phyloP scores from a whole-genome alignment of 2,329 filamentous ascomycete species.

The Botrytis pseudocinerea region DNA sequence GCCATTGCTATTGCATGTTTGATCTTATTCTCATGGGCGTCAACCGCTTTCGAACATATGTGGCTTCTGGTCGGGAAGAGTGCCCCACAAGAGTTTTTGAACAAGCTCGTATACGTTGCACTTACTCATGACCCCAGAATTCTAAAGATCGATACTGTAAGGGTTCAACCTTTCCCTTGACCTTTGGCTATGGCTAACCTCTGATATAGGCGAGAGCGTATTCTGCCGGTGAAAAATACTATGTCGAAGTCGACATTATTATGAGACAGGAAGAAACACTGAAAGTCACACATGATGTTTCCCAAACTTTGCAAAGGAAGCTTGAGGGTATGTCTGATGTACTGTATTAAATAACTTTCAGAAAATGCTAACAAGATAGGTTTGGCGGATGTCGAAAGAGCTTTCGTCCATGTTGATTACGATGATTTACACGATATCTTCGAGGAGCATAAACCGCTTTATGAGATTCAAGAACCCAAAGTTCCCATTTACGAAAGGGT shows the following conservation, averaged over 20 bases:
- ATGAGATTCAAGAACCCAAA: constrained; percentile 21
- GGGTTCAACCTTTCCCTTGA: not conserved
- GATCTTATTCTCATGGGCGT: constrained; percentile 78
- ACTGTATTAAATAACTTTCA: not conserved
- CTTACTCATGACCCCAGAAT: constrained; percentile 86
- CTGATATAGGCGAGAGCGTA: constrained; percentile 19
- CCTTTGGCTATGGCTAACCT: not conserved
- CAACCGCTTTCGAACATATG: constrained; percentile 86
- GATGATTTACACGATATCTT: constrained; percentile 49
- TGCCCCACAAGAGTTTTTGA: constrained; percentile 80
- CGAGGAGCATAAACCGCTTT: constrained; percentile 23
- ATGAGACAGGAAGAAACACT: constrained; percentile 78
- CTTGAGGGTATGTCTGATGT: constrained; percentile 64
- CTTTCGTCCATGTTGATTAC: constrained; percentile 96
- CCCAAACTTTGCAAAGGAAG: constrained; percentile 92
- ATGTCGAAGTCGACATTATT: constrained; percentile 95
- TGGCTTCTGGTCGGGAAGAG: constrained; percentile 86
- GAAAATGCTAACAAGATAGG: constrained; percentile 2
- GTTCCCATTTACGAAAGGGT: constrained; percentile 17
- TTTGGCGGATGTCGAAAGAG: constrained; percentile 85
- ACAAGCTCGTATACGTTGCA: constrained; percentile 94
- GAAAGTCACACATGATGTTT: constrained; percentile 83
- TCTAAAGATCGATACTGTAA: constrained; percentile 76
- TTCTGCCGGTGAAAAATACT: constrained; percentile 55
- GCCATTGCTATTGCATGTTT: constrained; percentile 80